Conservation (phyloP, 1,284 basidiomycete genomes). For the Leccinum angustisporum region DNA sequence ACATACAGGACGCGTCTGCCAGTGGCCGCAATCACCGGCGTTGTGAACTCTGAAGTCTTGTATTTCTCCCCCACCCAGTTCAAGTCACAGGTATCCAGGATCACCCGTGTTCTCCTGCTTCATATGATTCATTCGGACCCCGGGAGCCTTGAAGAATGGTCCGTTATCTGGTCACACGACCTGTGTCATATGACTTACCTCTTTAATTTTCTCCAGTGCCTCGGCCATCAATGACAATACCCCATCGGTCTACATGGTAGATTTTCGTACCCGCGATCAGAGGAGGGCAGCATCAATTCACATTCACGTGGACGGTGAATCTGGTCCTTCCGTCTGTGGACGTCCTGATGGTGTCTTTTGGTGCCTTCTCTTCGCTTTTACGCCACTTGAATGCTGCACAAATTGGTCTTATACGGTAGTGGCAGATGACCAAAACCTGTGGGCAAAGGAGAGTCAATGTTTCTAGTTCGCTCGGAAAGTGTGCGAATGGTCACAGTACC, state of each 20-base stretch:
- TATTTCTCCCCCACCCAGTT: conserved; percentile 80
- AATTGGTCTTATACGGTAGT: conserved; percentile 55
- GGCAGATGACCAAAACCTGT: conserved; percentile 61
- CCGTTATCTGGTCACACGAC: conserved; percentile 9
- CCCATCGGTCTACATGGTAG: conserved; percentile 73
- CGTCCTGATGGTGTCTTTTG: conserved; percentile 73
- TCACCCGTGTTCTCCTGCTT: conserved; percentile 75
- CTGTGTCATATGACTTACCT: background rate
- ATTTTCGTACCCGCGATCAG: conserved; percentile 76
- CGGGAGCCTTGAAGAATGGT: conserved; percentile 68
- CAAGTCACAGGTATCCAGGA: conserved; percentile 65
- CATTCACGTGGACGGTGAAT: conserved; percentile 83
- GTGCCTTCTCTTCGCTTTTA: conserved; percentile 72
- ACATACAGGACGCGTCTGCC: conserved; percentile 64
- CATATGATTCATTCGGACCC: conserved; percentile 70
- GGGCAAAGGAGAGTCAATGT: conserved; percentile 75
- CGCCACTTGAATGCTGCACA: conserved; percentile 80
- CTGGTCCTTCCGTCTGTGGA: conserved; percentile 77
- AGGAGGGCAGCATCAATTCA: conserved; percentile 86
- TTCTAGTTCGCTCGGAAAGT: conserved; percentile 80
- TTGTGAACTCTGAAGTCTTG: conserved; percentile 82
- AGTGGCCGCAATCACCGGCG: conserved; percentile 75
- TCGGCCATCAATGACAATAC: conserved; percentile 64
- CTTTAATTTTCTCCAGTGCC: conserved; percentile 41
- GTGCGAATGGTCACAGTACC: conserved; percentile 85